Conservation (phyloP, 192 early-diverging fungal species). For the Coemansia sp. region DNA sequence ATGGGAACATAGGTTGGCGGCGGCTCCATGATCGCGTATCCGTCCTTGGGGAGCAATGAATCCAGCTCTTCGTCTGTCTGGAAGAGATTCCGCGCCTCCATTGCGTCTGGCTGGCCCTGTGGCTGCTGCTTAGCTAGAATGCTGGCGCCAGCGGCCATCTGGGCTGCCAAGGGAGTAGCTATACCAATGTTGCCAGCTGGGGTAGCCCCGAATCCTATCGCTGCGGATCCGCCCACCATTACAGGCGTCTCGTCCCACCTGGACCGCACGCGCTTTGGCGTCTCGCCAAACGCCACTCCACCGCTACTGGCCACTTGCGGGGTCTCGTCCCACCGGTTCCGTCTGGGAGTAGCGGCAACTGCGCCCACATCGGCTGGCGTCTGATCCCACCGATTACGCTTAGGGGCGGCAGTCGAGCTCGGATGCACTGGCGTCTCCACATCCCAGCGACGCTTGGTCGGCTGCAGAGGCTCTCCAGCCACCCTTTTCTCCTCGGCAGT, state of each 20-base stretch:
- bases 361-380: constrained; percentile 54
- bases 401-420: constrained; percentile 26
- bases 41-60: constrained; percentile 83
- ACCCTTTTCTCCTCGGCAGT: constrained; percentile 20
- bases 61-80: constrained; percentile 95
- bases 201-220: constrained; percentile 47
- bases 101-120: constrained; percentile 67
- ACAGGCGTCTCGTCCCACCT: constrained; percentile 96
- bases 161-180: constrained; percentile 72
- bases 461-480: constrained; percentile 30
- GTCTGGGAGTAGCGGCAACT: constrained; percentile 30
- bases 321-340: constrained; percentile 69
- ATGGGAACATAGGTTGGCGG: constrained; percentile 88
- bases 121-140: constrained; percentile 85
- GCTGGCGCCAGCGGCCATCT: constrained; percentile 56
- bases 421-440: constrained; percentile 66
- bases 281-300: constrained; percentile 40
- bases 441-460: constrained; percentile 84
- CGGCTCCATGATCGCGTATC: constrained; percentile 90
- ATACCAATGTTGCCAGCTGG: constrained; percentile 75
- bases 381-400: constrained; percentile 71
- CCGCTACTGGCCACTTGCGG: constrained; percentile 32
- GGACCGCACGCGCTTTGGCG: constrained; percentile 73
- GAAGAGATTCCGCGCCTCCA: constrained; percentile 83
- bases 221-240: constrained; percentile 38